Base-by-base conservation (phyloP, 2,329 filamentous ascomycete species). In the Neonectria hederae region DNA sequence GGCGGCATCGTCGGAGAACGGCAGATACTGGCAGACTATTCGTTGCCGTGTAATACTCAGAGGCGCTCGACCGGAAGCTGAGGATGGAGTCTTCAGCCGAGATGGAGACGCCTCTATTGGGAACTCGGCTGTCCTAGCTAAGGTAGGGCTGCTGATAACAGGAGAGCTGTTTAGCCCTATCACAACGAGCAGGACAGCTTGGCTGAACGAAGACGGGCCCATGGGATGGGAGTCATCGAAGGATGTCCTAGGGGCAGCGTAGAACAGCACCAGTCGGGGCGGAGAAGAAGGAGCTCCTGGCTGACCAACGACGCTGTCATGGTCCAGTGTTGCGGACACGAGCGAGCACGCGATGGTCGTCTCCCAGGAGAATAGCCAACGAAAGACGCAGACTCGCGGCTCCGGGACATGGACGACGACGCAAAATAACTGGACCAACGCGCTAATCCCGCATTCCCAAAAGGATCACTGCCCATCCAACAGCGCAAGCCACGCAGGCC, bases 391-490 rank as follows among this genome's bases (percentile, higher is more conserved):
- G 26, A 55, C 19, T 13, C 59, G 70, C 72, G 66, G 69, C 66
- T 73, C 62, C 53, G 46, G 28, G 30, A 53, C 35, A 26, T 55
- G 45, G 64, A 54, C 46, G n/a, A 56, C 14, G 13, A 38, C 49
- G 51, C 43, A 53, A 57, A 17, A 28, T 35, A 52, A 60, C 54
- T 59, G 62, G 51, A 55, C 63, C 63, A 68, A 63, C 66, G 73
- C 74, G 74, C 73, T 70, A 77, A 76, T 76, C 73, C 73, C 69
- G 67, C 74, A 72, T 65, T 71, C 65, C 69, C 48, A 62, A 65
- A 65, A 42, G 65, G 59, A 60, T 40, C 40, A 54, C 59, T 43
- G 55, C 26, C 30, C 43, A 51, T 58, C 66, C 55, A 59, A 60
- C 62, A 65, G 63, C 71, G 72, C 72, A 69, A 74, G 71, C 72